Evolutionary conservation across 2,329 filamentous ascomycete species (phyloP), one percentile per base, ranked within the genome.

Genomic region (Rhytidhysteron rufulum): DNA sequence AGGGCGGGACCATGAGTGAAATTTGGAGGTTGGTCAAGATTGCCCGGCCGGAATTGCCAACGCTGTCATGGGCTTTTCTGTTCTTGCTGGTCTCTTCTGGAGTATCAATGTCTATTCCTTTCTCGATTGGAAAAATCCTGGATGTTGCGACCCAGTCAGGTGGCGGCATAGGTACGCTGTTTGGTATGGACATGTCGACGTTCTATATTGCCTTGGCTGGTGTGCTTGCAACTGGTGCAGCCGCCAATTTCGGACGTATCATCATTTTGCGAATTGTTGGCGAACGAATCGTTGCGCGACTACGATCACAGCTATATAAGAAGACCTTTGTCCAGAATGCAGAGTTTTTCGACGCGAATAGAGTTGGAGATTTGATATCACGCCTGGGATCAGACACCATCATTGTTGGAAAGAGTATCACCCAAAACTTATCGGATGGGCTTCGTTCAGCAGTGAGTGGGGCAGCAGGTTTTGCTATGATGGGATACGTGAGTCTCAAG

Each of bases 381-480:
- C 85, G 94, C 27, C 80, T 98, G 33, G 90, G 91, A 57, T 95
- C 90, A 2, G 94, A 98, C 64, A 96, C 93, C 1, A 88, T 97
- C 58, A 94, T 98, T 58, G 93, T 98, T 40, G 93, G 91, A 60
- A 98, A 98, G 69, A 95, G 89, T 57, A 95, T 98, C 50, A 98
- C 93, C 0, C 91, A 97, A 61, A 98, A 98, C 60, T 72, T 98
- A 36, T 97, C 91, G 5, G 93, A 98, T 67, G 93, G 93, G n/a
- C 76, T 98, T 38, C 80, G 93, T 45, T 85, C 93, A 13, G 70
- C 93, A 22, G 91, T 98, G 45, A 95, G 89, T 51, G 93, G 93
- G 51, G 82, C 79, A 22, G 91, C 91, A 43, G 94, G 93, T 3
- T 86, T 98, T 55, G 80, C 80, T 36, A 83, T 95, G 65, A 98